Percentiles rank a stretch among this genome's conserved stretches.
These are phyloP conservation scores for Diplodia scrobiculata DNA, from an alignment of 2,329 filamentous ascomycete genomes.

Conservation along the genomic window DNA sequence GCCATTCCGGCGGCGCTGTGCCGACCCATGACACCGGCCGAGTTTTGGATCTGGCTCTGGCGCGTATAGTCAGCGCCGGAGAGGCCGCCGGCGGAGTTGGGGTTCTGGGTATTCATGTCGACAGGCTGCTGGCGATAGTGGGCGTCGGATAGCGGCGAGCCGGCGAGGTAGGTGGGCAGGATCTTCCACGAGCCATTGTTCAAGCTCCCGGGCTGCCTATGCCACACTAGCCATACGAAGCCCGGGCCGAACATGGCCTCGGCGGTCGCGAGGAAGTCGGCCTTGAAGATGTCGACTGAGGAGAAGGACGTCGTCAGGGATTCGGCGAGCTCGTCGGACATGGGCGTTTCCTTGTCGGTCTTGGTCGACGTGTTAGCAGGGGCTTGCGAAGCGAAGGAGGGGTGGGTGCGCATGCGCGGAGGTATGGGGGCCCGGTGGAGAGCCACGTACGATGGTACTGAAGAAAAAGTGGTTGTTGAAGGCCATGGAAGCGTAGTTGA, in stretches of 20 bases:
- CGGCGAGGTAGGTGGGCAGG: slow-evolving; percentile 86
- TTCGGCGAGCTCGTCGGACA: slow-evolving; percentile 59
- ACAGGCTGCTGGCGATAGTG: slow-evolving; percentile 71
- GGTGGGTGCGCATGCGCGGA: slow-evolving; percentile 27
- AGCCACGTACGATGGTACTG: slow-evolving; percentile 51
- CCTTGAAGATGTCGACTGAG: slow-evolving; percentile 77
- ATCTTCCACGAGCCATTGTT: slow-evolving; percentile 62
- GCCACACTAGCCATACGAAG: slow-evolving; percentile 86
- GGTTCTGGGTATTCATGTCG: slow-evolving; percentile 67
- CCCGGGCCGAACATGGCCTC: slow-evolving; percentile 93
- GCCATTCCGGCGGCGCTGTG: slow-evolving; percentile 36
- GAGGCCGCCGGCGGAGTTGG: slow-evolving; percentile 36
- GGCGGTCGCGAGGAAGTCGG: slow-evolving; percentile 78
- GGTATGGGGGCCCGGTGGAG: not conserved
- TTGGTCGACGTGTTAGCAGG: slow-evolving; percentile 31
- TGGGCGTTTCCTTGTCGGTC: slow-evolving; percentile 41
- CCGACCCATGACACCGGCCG: slow-evolving; percentile 46
- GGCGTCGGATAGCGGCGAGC: slow-evolving; percentile 81
- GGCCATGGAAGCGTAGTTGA: slow-evolving; percentile 97
- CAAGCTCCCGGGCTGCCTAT: slow-evolving; percentile 47
- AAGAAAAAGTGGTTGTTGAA: slow-evolving; percentile 92
- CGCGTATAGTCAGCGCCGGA: slow-evolving; percentile 20
- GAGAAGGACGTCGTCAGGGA: slow-evolving; percentile 73
- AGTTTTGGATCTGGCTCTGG: slow-evolving; percentile 37
- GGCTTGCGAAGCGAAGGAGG: slow-evolving; percentile 23